These are phyloP conservation scores for Capronia epimyces DNA, from an alignment of 2,329 filamentous ascomycete species.

Conservation along the genomic window DNA sequence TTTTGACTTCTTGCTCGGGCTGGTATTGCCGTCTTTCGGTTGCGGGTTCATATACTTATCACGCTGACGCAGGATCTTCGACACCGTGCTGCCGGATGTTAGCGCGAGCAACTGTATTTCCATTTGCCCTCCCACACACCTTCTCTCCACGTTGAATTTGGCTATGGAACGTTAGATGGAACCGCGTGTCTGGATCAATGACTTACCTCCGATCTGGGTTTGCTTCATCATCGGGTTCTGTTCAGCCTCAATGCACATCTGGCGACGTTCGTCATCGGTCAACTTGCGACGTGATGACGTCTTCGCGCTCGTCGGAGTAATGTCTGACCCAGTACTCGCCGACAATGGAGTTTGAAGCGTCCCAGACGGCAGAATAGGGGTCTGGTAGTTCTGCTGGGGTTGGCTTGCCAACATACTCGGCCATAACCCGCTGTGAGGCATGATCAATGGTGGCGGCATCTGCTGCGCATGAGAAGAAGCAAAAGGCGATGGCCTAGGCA, in stretches of 20 bases:
- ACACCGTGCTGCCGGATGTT: slow-evolving; percentile 70
- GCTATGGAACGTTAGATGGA: slow-evolving; percentile 47
- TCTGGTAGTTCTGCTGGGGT: slow-evolving; percentile 46
- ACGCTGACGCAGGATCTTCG: slow-evolving; percentile 89
- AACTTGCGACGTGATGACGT: slow-evolving; percentile 73
- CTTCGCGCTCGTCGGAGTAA: slow-evolving; percentile 29
- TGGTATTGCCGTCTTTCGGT: slow-evolving; percentile 60
- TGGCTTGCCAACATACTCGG: slow-evolving; percentile 66
- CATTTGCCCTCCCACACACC: slow-evolving; percentile 51
- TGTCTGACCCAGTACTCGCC: slow-evolving; percentile 42
- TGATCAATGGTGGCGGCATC: slow-evolving; percentile 59
- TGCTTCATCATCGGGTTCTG: slow-evolving; percentile 88
- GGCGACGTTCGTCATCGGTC: slow-evolving; percentile 80
- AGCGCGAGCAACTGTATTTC: slow-evolving; percentile 9
- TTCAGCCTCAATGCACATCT: slow-evolving; percentile 91
- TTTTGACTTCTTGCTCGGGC: slow-evolving; percentile 75
- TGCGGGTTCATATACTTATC: slow-evolving; percentile 79
- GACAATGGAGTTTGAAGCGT: slow-evolving; percentile 46
- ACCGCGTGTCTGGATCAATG: slow-evolving; percentile 1
- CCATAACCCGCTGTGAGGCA: slow-evolving; percentile 59
- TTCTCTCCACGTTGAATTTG: slow-evolving; percentile 93
- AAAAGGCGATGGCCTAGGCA: slow-evolving; percentile 54
- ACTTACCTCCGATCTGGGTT: slow-evolving; percentile 83
- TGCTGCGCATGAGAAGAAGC: slow-evolving; percentile 40
- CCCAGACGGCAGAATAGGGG: slow-evolving; percentile 54